These are phyloP conservation scores for Hypocreales sp. DNA, from an alignment of 2,329 filamentous ascomycete genomes.

Conservation along the genomic window DNA sequence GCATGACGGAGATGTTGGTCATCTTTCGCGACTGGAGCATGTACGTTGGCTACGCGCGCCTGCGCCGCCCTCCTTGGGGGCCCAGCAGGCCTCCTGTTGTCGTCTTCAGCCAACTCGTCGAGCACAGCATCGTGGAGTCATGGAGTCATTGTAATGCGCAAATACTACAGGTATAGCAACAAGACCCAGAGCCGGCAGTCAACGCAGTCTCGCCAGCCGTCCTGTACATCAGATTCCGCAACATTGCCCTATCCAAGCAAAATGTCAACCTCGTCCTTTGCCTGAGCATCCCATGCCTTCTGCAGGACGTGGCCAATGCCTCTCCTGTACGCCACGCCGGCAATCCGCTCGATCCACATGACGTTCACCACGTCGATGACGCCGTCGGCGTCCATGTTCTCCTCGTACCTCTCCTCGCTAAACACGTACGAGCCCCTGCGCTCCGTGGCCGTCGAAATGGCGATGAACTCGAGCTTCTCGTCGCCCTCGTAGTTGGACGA, in stretches of 20 bases:
- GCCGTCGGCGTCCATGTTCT: constrained; percentile 24
- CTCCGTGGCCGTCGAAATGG: constrained; percentile 24
- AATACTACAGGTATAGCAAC: no score
- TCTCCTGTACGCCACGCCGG: constrained; percentile 23
- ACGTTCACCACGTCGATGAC: constrained; percentile 29
- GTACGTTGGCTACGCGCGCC: no score
- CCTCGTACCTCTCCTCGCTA: constrained; percentile 21
- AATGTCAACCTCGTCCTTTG: constrained; percentile 22
- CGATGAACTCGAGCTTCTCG: constrained; percentile 27
- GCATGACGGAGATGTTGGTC: no score
- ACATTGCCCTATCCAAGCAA: constrained; percentile 18
- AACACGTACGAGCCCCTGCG: constrained; percentile 24
- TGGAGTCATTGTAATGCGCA: no score
- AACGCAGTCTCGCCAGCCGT: no score
- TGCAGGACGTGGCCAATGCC: constrained; percentile 26
- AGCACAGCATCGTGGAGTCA: no score
- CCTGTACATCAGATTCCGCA: background rate
- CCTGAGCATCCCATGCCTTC: constrained; percentile 23
- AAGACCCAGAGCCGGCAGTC: no score
- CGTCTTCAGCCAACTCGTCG: no score
- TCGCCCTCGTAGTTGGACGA: constrained; percentile 29
- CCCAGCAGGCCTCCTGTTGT: no score
- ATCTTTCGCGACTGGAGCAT: no score
- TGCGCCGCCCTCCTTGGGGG: no score
- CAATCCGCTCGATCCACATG: constrained; percentile 29